Conservation (phyloP, 1,139 yeast species). For the Candida sp. region DNA sequence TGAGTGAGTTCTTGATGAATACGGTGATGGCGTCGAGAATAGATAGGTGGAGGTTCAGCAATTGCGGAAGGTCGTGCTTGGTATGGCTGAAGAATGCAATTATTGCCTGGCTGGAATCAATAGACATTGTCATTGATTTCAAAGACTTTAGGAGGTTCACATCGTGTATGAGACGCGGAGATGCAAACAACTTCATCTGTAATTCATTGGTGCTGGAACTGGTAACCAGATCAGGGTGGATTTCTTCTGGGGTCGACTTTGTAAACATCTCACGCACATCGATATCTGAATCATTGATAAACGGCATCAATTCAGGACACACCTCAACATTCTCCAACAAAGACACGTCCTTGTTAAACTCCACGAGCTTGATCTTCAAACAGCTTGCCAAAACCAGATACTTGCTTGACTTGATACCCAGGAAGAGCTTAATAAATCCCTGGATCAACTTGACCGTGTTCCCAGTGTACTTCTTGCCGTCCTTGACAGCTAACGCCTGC, state of each 20-base stretch:
- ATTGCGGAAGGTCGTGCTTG: constrained; percentile 1
- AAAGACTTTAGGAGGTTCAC: constrained; percentile 2
- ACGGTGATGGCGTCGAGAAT: constrained; percentile 27
- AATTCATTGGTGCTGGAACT: not conserved
- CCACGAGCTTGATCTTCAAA: constrained; percentile 15
- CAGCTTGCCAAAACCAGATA: constrained; percentile 9
- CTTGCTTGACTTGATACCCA: constrained; percentile 9
- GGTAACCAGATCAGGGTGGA: not conserved
- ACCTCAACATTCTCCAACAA: constrained; percentile 8
- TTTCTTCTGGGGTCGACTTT: constrained; percentile 1
- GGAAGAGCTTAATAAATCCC: constrained; percentile 27
- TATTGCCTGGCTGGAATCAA: constrained; percentile 2
- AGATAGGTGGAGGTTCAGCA: constrained; percentile 22
- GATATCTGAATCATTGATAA: constrained; percentile 13
- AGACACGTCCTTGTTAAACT: constrained; percentile 10
- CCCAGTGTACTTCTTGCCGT: constrained; percentile 16
- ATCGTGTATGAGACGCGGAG: constrained; percentile 8
- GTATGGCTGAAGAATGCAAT: constrained; percentile 3
- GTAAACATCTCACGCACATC: constrained; percentile 1
- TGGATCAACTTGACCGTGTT: constrained; percentile 26
- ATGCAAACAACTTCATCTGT: constrained; percentile 3
- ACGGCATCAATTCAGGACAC: constrained; percentile 10
- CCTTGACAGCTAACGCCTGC: constrained; percentile 18
- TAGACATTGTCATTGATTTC: constrained; percentile 3
- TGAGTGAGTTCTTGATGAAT: constrained; percentile 16